These are phyloP conservation scores for Botryotinia convoluta DNA, from an alignment of 2,329 filamentous ascomycete species.

Conservation along the genomic window DNA sequence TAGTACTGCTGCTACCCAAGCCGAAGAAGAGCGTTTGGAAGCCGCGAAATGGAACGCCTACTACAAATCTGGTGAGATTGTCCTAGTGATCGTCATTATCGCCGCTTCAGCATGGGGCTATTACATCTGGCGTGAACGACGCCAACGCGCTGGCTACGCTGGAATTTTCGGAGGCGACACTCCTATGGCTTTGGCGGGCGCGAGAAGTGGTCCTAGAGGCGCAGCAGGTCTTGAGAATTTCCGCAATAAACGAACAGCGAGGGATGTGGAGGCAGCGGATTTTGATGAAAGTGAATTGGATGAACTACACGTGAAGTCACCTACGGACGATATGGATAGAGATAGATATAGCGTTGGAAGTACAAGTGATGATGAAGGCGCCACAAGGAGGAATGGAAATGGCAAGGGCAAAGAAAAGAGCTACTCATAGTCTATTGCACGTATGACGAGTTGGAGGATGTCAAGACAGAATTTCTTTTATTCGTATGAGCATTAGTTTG, in stretches of 20 bases:
- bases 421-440: slow-evolving; percentile 15
- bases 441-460: not conserved
- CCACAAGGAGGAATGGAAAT: slow-evolving; percentile 28
- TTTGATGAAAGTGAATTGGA: slow-evolving; percentile 66
- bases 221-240: slow-evolving; percentile 47
- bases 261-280: slow-evolving; percentile 61
- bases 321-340: slow-evolving; percentile 40
- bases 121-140: slow-evolving; percentile 62
- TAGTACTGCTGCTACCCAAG: slow-evolving; percentile 61
- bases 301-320: slow-evolving; percentile 49
- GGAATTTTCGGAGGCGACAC: slow-evolving; percentile 39
- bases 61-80: slow-evolving; percentile 68
- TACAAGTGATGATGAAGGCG: slow-evolving; percentile 52
- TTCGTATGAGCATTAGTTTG: not conserved
- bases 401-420: slow-evolving; percentile 25
- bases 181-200: slow-evolving; percentile 35
- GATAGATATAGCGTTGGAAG: slow-evolving; percentile 57
- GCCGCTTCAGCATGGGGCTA: slow-evolving; percentile 61
- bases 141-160: slow-evolving; percentile 54
- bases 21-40: slow-evolving; percentile 60
- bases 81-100: slow-evolving; percentile 64
- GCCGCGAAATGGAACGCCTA: slow-evolving; percentile 70
- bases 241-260: slow-evolving; percentile 45
- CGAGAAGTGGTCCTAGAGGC: slow-evolving; percentile 30
- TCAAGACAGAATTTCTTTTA: not conserved